Evolutionary conservation across 176 grass and related monocot genomes (phyloP).

Genomic region (Zizania latifolia): DNA sequence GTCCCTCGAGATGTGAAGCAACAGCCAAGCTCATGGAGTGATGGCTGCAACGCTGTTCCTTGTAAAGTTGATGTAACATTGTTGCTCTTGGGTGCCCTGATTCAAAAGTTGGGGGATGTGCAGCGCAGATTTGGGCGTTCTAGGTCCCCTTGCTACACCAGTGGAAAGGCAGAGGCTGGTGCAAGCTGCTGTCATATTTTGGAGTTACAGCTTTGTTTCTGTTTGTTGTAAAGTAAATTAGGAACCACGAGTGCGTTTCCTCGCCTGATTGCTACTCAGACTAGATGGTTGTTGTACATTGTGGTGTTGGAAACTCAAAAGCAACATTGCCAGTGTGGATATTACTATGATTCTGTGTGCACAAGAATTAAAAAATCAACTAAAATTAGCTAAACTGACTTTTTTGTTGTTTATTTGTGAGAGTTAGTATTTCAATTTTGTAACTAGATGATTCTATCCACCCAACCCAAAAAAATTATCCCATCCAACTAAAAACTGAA

Average conservation of each 20-base stretch:
- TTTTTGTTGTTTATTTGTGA: no score
- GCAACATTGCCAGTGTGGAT: not conserved
- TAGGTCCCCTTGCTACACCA: not conserved
- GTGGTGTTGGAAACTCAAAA: not conserved
- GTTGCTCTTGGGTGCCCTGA: no score
- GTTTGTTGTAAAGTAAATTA: conserved; percentile 26
- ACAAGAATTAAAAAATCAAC: no score
- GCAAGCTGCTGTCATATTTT: conserved; percentile 3
- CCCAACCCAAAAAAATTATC: no score
- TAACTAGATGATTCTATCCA: no score
- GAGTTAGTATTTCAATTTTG: no score
- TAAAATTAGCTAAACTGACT: no score
- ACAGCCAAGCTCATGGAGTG: not conserved
- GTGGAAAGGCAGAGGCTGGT: not conserved
- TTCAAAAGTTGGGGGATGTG: conserved; percentile 5
- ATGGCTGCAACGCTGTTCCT: not conserved
- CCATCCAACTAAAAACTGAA: no score
- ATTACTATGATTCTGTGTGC: no score
- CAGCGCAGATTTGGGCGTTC: not conserved
- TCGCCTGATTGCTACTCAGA: not conserved
- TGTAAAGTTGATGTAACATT: no score
- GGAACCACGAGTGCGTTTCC: conserved; percentile 1
- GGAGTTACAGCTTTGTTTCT: not conserved
- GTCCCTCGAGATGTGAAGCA: not conserved
- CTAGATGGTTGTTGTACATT: not conserved